A percentile compares a stretch with the other conserved stretches of the same genome.
phyloP scores from a whole-genome alignment of 2,329 filamentous ascomycete species.

The Domatiomyces globalis region DNA sequence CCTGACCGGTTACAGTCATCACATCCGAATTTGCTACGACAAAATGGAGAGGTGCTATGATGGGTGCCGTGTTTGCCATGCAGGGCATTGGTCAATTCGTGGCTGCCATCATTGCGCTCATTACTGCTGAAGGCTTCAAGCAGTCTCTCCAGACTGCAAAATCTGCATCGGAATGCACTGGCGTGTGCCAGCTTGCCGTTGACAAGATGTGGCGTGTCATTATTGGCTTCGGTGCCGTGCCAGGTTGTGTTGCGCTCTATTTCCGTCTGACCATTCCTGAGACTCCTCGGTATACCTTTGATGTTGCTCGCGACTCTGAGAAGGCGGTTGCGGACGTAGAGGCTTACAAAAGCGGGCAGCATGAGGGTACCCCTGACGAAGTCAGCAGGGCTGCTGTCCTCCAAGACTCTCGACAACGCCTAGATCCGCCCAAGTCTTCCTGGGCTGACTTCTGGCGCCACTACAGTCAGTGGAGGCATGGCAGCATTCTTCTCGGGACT shows the following conservation, averaged over 20 bases:
- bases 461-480: constrained; percentile 58
- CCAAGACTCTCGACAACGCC: constrained; percentile 38
- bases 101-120: constrained; percentile 61
- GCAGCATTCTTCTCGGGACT: constrained; percentile 59
- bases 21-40: constrained; percentile 55
- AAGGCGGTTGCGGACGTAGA: constrained; percentile 59
- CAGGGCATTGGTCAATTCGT: constrained; percentile 69
- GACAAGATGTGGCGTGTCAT: constrained; percentile 81
- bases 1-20: constrained; percentile 2
- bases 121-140: constrained; percentile 59
- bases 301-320: constrained; percentile 59
- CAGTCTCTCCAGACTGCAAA: constrained; percentile 41
- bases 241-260: constrained; percentile 68
- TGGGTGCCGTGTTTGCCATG: constrained; percentile 76
- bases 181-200: constrained; percentile 53
- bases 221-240: constrained; percentile 68
- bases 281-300: constrained; percentile 77
- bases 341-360: constrained; percentile 56
- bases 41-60: constrained; percentile 75
- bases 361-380: constrained; percentile 52
- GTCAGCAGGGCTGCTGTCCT: constrained; percentile 47
- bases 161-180: constrained; percentile 43
- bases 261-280: constrained; percentile 79
- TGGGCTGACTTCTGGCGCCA: constrained; percentile 57
- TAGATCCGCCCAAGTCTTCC: constrained; percentile 55